Evolutionary conservation across 345 rosid genomes (phyloP).

Genomic region (Erysimum cheiranthoides): DNA sequence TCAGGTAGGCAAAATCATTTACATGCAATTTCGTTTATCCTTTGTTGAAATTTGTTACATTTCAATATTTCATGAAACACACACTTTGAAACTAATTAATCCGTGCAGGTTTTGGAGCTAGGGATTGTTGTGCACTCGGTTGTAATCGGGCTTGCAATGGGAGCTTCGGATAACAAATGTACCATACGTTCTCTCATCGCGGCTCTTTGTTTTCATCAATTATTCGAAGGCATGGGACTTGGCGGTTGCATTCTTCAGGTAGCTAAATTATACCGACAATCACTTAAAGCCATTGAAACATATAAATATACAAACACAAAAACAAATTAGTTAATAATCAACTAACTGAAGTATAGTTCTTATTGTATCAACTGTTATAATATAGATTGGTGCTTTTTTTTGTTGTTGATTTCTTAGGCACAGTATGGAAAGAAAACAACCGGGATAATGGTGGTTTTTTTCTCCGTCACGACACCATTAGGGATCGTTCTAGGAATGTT

Average conservation of each 20-base stretch:
- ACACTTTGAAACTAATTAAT: no score
- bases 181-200: slow-evolving; percentile 42
- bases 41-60: no score
- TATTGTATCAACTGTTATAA: neutral
- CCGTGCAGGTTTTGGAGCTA: no score
- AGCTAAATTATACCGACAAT: neutral
- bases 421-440: slow-evolving; percentile 42
- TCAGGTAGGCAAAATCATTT: no score
- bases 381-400: neutral
- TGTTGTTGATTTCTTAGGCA: slow-evolving; percentile 44
- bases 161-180: slow-evolving; percentile 41
- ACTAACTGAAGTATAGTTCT: slow-evolving; percentile 1
- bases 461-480: slow-evolving; percentile 55
- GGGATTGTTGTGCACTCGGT: no score
- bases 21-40: no score
- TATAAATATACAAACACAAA: no score
- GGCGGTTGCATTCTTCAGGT: slow-evolving; percentile 46
- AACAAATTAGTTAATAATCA: no score
- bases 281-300: no score
- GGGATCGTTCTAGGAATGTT: slow-evolving; percentile 54
- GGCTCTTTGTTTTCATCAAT: slow-evolving; percentile 42
- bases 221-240: slow-evolving; percentile 44
- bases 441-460: slow-evolving; percentile 47
- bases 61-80: no score
- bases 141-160: no score